Evolutionary conservation across 1,284 basidiomycete species (phyloP).

Genomic region (Ceratobasidium sp.): DNA sequence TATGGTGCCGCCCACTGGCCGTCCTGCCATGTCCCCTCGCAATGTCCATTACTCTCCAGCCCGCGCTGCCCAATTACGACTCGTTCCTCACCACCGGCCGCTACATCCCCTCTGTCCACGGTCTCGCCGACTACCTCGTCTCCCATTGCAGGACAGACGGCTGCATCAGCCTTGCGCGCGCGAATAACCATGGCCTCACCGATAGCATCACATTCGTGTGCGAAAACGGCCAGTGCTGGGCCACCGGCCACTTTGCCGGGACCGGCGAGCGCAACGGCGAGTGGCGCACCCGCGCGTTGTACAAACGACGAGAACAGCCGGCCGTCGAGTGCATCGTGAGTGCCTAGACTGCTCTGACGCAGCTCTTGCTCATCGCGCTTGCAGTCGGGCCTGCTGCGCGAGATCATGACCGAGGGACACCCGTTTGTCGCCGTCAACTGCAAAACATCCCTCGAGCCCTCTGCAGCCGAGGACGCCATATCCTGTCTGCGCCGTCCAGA

Average conservation of each 20-base stretch:
- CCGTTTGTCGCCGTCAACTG: constrained; percentile 36
- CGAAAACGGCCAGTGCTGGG: constrained; percentile 37
- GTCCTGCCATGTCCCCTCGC: too few species aligned
- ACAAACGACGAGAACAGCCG: constrained; percentile 32
- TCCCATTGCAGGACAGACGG: constrained; percentile 33
- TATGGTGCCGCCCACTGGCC: too few species aligned
- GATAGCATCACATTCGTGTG: constrained; percentile 36
- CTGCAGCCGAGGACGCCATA: constrained; percentile 13
- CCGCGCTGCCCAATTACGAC: constrained; percentile 40
- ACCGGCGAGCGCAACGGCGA: constrained; percentile 15
- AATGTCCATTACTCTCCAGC: constrained; percentile 29
- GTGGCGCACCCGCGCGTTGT: constrained; percentile 23
- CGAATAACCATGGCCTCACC: not conserved
- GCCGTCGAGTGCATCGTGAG: constrained; percentile 34
- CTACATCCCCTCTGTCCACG: constrained; percentile 18
- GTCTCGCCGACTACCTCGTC: constrained; percentile 34
- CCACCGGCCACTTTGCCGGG: constrained; percentile 37
- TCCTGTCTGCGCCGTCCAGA: constrained; percentile 28
- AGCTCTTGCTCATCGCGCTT: not conserved
- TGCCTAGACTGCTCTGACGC: not conserved
- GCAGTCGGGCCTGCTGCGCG: constrained; percentile 22
- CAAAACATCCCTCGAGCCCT: constrained; percentile 22
- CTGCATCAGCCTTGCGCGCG: constrained; percentile 32
- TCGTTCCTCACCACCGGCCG: constrained; percentile 29
- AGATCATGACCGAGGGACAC: constrained; percentile 34